These are phyloP conservation scores for Blastocystis sp. DNA, from an alignment of 352 stramenopile species.

Conservation along the genomic window DNA sequence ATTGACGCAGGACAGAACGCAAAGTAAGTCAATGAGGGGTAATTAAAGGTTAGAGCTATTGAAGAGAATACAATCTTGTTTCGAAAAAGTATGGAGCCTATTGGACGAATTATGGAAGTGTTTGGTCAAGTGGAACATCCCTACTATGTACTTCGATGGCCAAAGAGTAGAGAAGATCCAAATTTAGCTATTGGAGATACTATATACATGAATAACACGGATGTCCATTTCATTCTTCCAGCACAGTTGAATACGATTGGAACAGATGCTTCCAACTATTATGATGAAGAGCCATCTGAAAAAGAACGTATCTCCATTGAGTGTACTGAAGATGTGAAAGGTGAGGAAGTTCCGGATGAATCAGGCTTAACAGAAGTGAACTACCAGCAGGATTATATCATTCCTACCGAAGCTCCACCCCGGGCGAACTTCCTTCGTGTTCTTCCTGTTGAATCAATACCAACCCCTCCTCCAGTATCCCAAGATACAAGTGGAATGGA, in stretches of 20 bases:
- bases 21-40: neutral
- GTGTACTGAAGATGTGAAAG: conserved; percentile 49
- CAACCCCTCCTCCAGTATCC: neutral
- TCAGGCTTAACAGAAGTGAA: neutral
- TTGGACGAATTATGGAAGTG: conserved; percentile 59
- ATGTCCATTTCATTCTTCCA: conserved; percentile 35
- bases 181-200: neutral
- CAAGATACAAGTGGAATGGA: conserved; percentile 18
- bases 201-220: conserved; percentile 30
- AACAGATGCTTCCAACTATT: conserved; percentile 51
- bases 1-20: conserved; percentile 48
- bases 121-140: conserved; percentile 64
- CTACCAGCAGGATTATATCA: conserved; percentile 43
- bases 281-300: conserved; percentile 45
- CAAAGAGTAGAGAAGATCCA: neutral
- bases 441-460: neutral
- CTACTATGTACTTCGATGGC: conserved; percentile 43
- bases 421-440: neutral
- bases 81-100: neutral
- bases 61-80: conserved; percentile 55
- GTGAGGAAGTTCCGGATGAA: neutral
- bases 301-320: conserved; percentile 39
- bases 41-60: conserved; percentile 6
- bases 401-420: neutral
- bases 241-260: conserved; percentile 19